Conservation (phyloP, 208 protist species). For the Wallacemonas sp. region DNA sequence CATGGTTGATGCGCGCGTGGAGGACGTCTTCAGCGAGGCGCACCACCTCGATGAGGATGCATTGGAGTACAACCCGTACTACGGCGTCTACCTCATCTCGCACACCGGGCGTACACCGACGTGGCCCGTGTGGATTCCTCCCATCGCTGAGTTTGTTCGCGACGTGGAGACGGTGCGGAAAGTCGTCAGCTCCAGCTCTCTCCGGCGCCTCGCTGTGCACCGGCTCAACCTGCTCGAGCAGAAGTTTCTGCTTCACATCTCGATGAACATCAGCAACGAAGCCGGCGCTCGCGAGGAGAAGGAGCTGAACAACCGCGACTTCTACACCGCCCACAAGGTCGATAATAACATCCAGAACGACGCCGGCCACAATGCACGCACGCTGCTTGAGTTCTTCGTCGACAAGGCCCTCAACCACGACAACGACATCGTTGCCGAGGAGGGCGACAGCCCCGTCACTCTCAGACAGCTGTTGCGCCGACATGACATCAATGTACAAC, state of each 20-base stretch:
- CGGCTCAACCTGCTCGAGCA: slow-evolving; percentile 89
- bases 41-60: slow-evolving; percentile 78
- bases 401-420: slow-evolving; percentile 87
- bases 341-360: slow-evolving; percentile 91
- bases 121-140: slow-evolving; percentile 77
- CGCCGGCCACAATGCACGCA: slow-evolving; percentile 82
- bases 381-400: slow-evolving; percentile 88
- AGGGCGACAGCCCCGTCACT: slow-evolving; percentile 73
- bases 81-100: slow-evolving; percentile 83
- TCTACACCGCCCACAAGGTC: slow-evolving; percentile 90
- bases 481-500: slow-evolving; percentile 73
- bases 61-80: slow-evolving; percentile 91
- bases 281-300: slow-evolving; percentile 73
- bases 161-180: slow-evolving; percentile 70
- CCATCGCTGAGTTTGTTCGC: slow-evolving; percentile 80
- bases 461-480: slow-evolving; percentile 69
- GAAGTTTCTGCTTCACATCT: slow-evolving; percentile 92
- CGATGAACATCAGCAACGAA: slow-evolving; percentile 91
- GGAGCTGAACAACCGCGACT: slow-evolving; percentile 90
- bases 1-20: slow-evolving; percentile 55
- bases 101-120: slow-evolving; percentile 57
- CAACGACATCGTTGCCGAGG: slow-evolving; percentile 88
- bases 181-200: slow-evolving; percentile 42
- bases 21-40: slow-evolving; percentile 81
- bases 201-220: slow-evolving; percentile 85